Conservation (phyloP, 257 asterid genomes). For the Penstemon davidsonii region DNA sequence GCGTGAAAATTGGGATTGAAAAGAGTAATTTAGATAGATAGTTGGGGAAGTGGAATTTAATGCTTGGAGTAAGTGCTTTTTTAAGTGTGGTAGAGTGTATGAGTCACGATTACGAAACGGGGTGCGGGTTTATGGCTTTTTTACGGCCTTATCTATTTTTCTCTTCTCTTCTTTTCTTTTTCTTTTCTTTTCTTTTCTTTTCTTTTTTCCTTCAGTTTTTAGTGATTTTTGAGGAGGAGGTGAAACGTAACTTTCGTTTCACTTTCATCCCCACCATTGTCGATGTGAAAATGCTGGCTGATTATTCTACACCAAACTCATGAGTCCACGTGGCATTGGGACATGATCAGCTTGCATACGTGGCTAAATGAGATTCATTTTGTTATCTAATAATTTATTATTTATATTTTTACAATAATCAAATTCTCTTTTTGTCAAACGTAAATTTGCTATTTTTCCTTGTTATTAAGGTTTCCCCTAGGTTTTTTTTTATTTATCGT, state of each 20-base stretch:
- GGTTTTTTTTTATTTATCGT: too few relatives aligned
- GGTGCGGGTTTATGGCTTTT: constrained; percentile 16
- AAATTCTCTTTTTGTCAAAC: background rate
- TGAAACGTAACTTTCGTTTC: constrained; percentile 9
- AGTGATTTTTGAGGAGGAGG: constrained; percentile 15
- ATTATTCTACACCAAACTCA: background rate
- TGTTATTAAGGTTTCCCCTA: too few relatives aligned
- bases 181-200: too few relatives aligned
- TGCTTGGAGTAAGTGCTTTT: constrained; percentile 19
- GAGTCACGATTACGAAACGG: constrained; percentile 17
- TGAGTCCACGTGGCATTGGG: constrained; percentile 17
- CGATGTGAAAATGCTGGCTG: background rate
- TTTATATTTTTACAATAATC: background rate
- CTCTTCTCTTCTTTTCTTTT: too few relatives aligned
- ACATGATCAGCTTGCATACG: constrained; percentile 14
- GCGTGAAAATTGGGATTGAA: constrained; percentile 7
- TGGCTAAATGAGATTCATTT: constrained; percentile 13
- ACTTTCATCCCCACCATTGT: background rate
- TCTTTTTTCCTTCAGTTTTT: background rate
- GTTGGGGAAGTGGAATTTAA: constrained; percentile 19
- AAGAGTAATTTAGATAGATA: background rate
- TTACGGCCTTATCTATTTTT: constrained; percentile 25
- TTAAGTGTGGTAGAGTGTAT: constrained; percentile 9
- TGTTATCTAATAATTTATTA: background rate
- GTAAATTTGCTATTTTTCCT: background rate